Base-by-base conservation (phyloP, 441 rosid species). In the Geranium incanum region DNA sequence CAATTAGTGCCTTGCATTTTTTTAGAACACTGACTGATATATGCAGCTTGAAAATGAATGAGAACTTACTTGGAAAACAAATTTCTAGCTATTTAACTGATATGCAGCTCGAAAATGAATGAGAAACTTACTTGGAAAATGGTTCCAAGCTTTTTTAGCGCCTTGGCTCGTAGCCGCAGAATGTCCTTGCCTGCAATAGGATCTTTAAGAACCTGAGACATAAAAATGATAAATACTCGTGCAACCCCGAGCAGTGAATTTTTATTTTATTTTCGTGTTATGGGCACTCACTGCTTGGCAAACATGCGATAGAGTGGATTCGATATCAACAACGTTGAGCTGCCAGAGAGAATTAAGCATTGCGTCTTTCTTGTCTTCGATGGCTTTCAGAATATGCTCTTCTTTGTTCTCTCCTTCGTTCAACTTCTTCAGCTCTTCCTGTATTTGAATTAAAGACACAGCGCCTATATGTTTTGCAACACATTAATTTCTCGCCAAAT, bases 291-390 rank as follows among this genome's bases (percentile, higher is more conserved):
- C 99, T 0, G 88, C 86, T 52, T 73, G 82, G 87, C 97, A 90
- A 59, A 95, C 97, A 19, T 69, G 95, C n/a, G 99, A 90, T 37
- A 95, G 84, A 69, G 97, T 92, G 36, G 89, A 66, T 81, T 91
- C 97, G 33, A 95, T 92, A 71, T 92, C 96, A 69, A 85, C 86
- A 74, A 92, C 97, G 69, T 89, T 92, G 80, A 95, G 87, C 77
- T 88, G 81, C 99, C 97, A 95, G 66, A 95, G 99, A 16, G 93
- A 89, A 69, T 92, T 93, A 81, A 90, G 82, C 97, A 95, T 80
- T 50, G 88, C 89, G 70, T 88, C 92, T 75, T 80, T 92, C 79
- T 81, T 90, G 37, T 85, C 94, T 82, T 92, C 96, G 19, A 90
- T 16, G 52, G 86, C 86, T 79, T 95, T 92, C 64, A 82, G 43